Conservation (phyloP, 257 asterid species). For the Lavandula angustifolia region DNA sequence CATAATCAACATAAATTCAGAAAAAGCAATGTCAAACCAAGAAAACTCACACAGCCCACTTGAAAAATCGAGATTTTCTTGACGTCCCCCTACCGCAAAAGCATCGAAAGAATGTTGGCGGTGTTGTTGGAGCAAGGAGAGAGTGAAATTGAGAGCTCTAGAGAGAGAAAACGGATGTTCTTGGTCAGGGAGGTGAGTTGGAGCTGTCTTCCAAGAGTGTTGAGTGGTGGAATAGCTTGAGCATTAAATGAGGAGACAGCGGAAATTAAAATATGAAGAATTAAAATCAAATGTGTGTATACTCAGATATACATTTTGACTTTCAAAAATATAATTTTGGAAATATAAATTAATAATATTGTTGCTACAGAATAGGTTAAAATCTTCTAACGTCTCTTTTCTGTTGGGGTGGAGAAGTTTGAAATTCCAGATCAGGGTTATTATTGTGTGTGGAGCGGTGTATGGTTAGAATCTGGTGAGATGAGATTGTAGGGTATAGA, state of each 20-base stretch:
- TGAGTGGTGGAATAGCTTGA: conserved; percentile 44
- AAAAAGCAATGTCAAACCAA: conserved; percentile 36
- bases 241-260: conserved; percentile 55
- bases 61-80: conserved; percentile 31
- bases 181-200: conserved; percentile 33
- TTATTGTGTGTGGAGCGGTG: conserved; percentile 28
- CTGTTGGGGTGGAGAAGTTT: conserved; percentile 48
- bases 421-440: conserved; percentile 51
- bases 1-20: conserved; percentile 24
- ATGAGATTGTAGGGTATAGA: background rate
- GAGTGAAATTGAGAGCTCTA: conserved; percentile 26
- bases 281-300: conserved; percentile 8
- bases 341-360: conserved; percentile 23
- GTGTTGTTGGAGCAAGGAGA: conserved; percentile 16
- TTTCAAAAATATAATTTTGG: conserved; percentile 20
- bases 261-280: conserved; percentile 33
- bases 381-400: conserved; percentile 80
- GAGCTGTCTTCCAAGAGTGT: conserved; percentile 36
- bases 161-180: conserved; percentile 41
- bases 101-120: conserved; percentile 28
- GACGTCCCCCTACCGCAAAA: conserved; percentile 27
- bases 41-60: conserved; percentile 53
- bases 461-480: conserved; percentile 11
- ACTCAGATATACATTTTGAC: background rate
- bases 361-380: conserved; percentile 49